Evolutionary conservation across 192 early-diverging fungal genomes (phyloP), one percentile per base, ranked within the genome.

Genomic region (Dispira parvispora): DNA sequence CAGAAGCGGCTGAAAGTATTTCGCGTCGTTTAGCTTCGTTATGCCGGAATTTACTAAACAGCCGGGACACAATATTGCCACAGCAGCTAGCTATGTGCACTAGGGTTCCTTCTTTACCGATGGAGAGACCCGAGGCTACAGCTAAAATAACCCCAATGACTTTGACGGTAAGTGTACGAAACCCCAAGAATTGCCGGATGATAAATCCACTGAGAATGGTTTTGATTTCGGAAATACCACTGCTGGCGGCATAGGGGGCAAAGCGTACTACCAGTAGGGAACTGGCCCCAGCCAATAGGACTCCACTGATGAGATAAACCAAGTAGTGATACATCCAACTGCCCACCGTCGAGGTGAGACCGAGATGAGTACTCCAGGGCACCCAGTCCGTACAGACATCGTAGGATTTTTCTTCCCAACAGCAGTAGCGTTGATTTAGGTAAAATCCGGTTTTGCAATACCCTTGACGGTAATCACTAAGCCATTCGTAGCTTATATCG

Each of bases 101-200:
- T 26, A 95, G 83, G 5, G 96, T 88, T 8, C 91, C 96, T 68
- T 99, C 88, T 70, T 98, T 98, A 45, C 95, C 95, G 18, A 98
- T 77, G 54, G 84, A 87, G 60, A 98, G 70, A 13, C 91, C 92
- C 10, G 90, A 89, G 1, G 93, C 91, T 0, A 92, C 88, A 0
- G 88, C 79, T 71, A 95, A 69, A 68, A 89, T 87, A 55, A 94
- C 70, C 27, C 92, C 92, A 56, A 95, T 68, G 65, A 84, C 86
- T 71, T 99, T 99, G 61, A 96, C 75, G 43, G 79, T 53, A 46
- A 90, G 73, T 4, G 88, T 90, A 63, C 80, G 75, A 25, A 75
- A 67, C 2, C 83, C 85, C 26, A 90, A 68, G 73, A 89, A 88
- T 58, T 75, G 67, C 43, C 80, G 73, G 71, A 90, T 87, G 63